Evolutionary conservation across 148 eudicot genomes (phyloP).

Genomic region (Nepenthes mirabilis): DNA sequence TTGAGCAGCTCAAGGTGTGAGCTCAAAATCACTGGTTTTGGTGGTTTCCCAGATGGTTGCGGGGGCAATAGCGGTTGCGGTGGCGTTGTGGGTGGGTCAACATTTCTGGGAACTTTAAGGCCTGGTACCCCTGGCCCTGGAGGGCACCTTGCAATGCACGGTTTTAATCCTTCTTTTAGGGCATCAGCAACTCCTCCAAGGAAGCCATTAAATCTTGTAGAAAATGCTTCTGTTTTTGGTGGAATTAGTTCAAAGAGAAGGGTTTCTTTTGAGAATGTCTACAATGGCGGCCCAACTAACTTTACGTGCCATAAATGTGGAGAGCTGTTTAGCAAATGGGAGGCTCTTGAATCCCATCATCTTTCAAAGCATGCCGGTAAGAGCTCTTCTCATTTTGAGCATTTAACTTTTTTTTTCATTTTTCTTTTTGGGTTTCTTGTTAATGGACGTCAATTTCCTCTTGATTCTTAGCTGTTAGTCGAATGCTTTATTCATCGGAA

Average conservation of each 20-base stretch:
- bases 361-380: constrained; percentile 95
- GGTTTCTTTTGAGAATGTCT: constrained; percentile 17
- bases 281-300: constrained; percentile 20
- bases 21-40: constrained; percentile 71
- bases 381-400: neutral
- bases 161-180: constrained; percentile 31
- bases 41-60: constrained; percentile 23
- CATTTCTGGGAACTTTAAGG: constrained; percentile 65
- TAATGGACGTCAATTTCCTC: no score
- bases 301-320: constrained; percentile 82
- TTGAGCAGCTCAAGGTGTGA: constrained; percentile 71
- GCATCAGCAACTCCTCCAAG: constrained; percentile 17
- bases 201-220: constrained; percentile 22
- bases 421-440: no score
- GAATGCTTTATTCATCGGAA: no score
- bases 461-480: no score
- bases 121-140: constrained; percentile 86
- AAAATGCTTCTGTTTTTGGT: constrained; percentile 12
- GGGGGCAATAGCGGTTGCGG: constrained; percentile 4
- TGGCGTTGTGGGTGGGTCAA: constrained; percentile 16
- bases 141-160: constrained; percentile 52
- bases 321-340: constrained; percentile 76
- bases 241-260: constrained; percentile 29
- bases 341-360: constrained; percentile 89
- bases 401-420: no score